Evolutionary conservation across 345 rosid genomes (phyloP), one percentile per base, ranked within the genome.

Genomic region (Aquilaria sinensis): DNA sequence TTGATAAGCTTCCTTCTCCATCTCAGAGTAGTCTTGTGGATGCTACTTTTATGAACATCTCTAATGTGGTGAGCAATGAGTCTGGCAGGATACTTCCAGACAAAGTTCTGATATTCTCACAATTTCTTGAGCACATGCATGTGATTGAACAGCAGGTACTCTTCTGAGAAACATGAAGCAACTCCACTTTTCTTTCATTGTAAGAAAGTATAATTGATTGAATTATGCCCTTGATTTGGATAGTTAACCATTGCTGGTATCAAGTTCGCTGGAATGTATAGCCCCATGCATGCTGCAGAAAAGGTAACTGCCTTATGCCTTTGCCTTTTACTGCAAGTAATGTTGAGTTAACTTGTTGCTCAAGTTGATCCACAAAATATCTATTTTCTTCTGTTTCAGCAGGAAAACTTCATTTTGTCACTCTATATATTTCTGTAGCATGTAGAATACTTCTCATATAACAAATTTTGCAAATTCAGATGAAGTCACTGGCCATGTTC

Each of bases 61-160:
- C 43, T 37, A 37, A 37, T 37, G 43, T 9, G 5, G 5, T 12
- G 47, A 71, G 65, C 58, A 51, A 61, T 52, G 75, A 69, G 49
- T 63, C 83, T 66, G 53, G 56, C 70, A 75, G 45, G 71, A 45
- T 34, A 51, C 69, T 70, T 48, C 58, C 65, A 3, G 90, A 90
- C 69, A 94, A 94, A 83, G 96, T 94, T 46, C 60, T 94, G 58
- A 79, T 94, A 62, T 90, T 90, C 76, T 94, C 99, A 64, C 99
- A 94, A 68, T 90, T 94, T 82, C 92, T 86, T 74, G 96, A 88
- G 81, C 99, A 94, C 72, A 85, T 94, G 67, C 81, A 85, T 73
- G 92, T 85, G 65, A 84, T 94, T 55, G 91, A 87, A 70, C 83
- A 83, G 74, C 99, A 90, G 96, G 97, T 94, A 80, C 31, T 59